Evolutionary conservation across 1,139 yeast species (phyloP), one percentile per base, ranked within the genome.

Genomic region (Pichia sp.): DNA sequence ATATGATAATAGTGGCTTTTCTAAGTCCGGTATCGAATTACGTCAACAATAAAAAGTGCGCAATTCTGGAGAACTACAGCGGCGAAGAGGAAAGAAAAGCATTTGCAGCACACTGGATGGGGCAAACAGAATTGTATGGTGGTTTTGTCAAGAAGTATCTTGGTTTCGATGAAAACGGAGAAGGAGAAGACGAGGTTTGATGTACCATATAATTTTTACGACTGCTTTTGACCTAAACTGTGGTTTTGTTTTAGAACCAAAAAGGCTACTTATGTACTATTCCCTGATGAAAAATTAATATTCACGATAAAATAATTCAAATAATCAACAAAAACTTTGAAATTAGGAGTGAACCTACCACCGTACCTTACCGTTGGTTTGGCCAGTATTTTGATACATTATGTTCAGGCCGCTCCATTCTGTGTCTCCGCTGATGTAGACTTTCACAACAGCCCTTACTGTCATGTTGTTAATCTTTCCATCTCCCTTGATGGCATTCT

Each of bases 401-500:
- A 56, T 29, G 15, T 36, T 38, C 3, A 49, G 32, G 1, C 58
- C 57, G 30, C 26, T 30, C 53, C 53, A 56, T n/a, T 19, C 34
- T 5, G 41, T 10, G 8, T 29, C 44, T 11, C 70, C 60, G 26
- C 71, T 81, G 8, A 80, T 51, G 5, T 56, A 57, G 1, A 78
- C 67, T 13, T 65, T 68, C 55, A 81, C 67, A 36, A 72, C 68
- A 0, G 84, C 82, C 43, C 53, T 15, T 11, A 57, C 56, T 10
- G 55, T 57, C 51, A 59, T 51, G 32, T 52, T 76, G 45, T 77
- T 75, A n/a, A 81, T 75, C 7, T 68, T 66, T 36, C 82, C 68
- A 29, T 77, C 72, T 2, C 84, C 82, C 60, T 80, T 76, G 38
- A 81, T 55, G 0, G 83, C 82, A 53, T 72, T 72, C 49, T 75